Base-by-base conservation (phyloP, 108 stramenopile species). In the Aurantiochytrium sp. region DNA sequence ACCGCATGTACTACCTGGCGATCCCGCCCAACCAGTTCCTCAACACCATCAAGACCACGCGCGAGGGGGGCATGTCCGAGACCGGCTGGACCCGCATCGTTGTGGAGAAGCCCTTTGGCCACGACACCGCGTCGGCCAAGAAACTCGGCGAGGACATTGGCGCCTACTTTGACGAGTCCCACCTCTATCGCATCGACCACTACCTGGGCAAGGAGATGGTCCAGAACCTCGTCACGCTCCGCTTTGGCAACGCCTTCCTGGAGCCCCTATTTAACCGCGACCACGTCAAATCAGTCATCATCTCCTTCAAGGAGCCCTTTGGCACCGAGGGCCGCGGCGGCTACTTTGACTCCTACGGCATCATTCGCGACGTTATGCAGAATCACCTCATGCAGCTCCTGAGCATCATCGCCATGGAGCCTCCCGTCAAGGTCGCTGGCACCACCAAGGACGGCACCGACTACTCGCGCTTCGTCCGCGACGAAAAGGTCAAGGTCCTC, bases 201-300 rank as follows among this genome's bases (percentile, higher is more conserved):
- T 99, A 98, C 90, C 92, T 99, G 21, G 98, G 98, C 36, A 99
- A 99, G 92, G 98, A 99, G 92, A 96, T 99, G 96, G 98, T 98
- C 27, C 97, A 97, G 91, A 99, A 98, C 90, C 69, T 98, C 52
- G 91, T 95, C 54, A 93, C 97, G 3, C 86, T 97, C 87, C 90
- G 98, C 27, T 99, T 98, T 89, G 95, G 94, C 4, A 99, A 99
- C 89, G 88, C 91, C 12, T 96, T 95, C 93, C 96, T 97, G 52
- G 97, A 98, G 88, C 95, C 93, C 10, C 87, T 98, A 30, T 97
- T 95, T 95, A 96, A 95, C 87, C 68, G 91, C 2, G 36, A 91
- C 89, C 54, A 73, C 59, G 36, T 92, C 37, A 59, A 55, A 45
- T 87, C 68, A 12, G 91, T 92, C 30, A 87, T 55, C 31, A 90